Evolutionary conservation across 805 yeast species (phyloP).

Genomic region (Lachancea lanzarotensis): DNA sequence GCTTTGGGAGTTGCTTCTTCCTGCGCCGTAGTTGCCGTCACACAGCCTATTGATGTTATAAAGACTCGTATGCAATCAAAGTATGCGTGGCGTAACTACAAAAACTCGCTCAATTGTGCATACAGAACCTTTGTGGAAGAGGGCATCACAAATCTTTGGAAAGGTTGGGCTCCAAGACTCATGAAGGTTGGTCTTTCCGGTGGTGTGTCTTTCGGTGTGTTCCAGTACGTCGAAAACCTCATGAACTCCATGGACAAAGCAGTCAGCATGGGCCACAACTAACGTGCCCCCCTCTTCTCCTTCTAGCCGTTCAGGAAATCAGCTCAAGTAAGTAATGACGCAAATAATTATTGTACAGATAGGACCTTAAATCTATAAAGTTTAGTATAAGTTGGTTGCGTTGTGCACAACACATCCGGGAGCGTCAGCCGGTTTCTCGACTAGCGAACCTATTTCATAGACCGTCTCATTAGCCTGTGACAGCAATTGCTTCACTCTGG

Average conservation of each 20-base stretch:
- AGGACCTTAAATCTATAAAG: background rate
- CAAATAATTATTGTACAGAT: slow-evolving; percentile 2
- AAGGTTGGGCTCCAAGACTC: slow-evolving; percentile 60
- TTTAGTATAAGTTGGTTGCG: slow-evolving; percentile 27
- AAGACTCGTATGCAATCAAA: slow-evolving; percentile 83
- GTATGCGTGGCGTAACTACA: slow-evolving; percentile 51
- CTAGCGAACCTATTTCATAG: slow-evolving; percentile 58
- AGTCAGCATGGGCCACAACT: slow-evolving; percentile 1
- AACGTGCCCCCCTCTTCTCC: background rate
- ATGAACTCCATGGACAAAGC: slow-evolving; percentile 11
- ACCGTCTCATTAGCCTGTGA: slow-evolving; percentile 68
- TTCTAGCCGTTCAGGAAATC: background rate
- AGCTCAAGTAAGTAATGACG: background rate
- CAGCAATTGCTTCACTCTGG: slow-evolving; percentile 46
- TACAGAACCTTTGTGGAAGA: slow-evolving; percentile 45
- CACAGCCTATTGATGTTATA: slow-evolving; percentile 85
- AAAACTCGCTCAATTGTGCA: slow-evolving; percentile 54
- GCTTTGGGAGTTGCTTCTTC: slow-evolving; percentile 58
- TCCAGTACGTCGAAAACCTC: slow-evolving; percentile 47
- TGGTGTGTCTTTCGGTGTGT: slow-evolving; percentile 59
- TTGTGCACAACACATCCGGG: slow-evolving; percentile 59
- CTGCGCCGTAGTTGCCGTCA: slow-evolving; percentile 62
- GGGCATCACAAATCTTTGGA: slow-evolving; percentile 42
- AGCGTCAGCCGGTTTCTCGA: slow-evolving; percentile 40
- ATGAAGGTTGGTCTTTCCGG: slow-evolving; percentile 67